A percentile compares a stretch with the other conserved stretches of the same genome.
phyloP scores from a whole-genome alignment of 1,139 yeast genomes.

The Spathaspora sp. region DNA sequence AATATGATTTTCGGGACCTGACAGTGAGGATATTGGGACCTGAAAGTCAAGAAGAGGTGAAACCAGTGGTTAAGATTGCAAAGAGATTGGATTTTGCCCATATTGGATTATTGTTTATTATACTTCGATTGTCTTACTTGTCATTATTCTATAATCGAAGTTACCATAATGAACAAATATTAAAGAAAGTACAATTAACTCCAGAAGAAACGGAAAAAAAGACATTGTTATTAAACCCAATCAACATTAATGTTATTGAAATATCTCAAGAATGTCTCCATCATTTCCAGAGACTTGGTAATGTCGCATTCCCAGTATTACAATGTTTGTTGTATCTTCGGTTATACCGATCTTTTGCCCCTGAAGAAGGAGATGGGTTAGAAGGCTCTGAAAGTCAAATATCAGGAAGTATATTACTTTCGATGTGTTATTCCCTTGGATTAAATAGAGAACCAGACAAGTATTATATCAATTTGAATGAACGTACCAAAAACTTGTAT shows the following conservation, averaged over 20 bases:
- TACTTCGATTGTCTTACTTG: slow-evolving; percentile 31
- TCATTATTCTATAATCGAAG: slow-evolving; percentile 35
- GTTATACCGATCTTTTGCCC: slow-evolving; percentile 46
- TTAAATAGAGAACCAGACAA: slow-evolving; percentile 43
- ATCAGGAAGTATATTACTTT: slow-evolving; percentile 34
- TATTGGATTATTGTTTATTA: slow-evolving; percentile 30
- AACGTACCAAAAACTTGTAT: slow-evolving; percentile 33
- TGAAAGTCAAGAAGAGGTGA: slow-evolving; percentile 18
- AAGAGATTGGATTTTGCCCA: slow-evolving; percentile 32
- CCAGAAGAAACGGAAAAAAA: slow-evolving; percentile 28
- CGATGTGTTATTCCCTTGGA: slow-evolving; percentile 46
- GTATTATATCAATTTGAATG: slow-evolving; percentile 18
- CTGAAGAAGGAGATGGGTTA: slow-evolving; percentile 52
- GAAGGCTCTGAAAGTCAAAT: slow-evolving; percentile 45
- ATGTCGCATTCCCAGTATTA: slow-evolving; percentile 25
- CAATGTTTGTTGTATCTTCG: slow-evolving; percentile 41
- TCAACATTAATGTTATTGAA: slow-evolving; percentile 25
- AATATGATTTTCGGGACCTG: slow-evolving; percentile 21
- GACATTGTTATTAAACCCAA: slow-evolving; percentile 28
- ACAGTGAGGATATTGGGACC: slow-evolving; percentile 27
- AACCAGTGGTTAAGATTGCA: slow-evolving; percentile 19
- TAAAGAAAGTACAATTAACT: slow-evolving; percentile 18
- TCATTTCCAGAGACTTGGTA: slow-evolving; percentile 25
- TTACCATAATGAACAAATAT: slow-evolving; percentile 25
- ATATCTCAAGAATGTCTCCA: slow-evolving; percentile 30